Base-by-base conservation (phyloP, 768 basidiomycete species). In the Solioccasus polychromus region DNA sequence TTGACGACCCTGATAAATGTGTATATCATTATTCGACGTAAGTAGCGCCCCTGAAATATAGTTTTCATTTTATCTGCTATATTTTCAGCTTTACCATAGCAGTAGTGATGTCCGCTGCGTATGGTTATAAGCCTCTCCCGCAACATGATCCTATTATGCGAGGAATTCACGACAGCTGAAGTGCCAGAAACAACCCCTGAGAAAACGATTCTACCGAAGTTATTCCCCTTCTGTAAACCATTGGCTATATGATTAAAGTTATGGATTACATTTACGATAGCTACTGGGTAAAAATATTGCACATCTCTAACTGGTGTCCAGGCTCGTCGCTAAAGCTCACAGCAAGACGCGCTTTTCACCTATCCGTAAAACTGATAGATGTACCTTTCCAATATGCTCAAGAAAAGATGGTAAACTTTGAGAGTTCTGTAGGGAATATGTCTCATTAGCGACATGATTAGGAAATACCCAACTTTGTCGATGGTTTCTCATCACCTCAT, bases 251-350 rank as follows among this genome's bases (percentile, higher is more conserved):
- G 9, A 23, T 5, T 19, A 17, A 6, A 22, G 22, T 15, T 6
- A 7, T 1, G 55, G 37, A 57, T 58, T 24, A 17, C 17, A 17
- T 28, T 31, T 24, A 37, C 18, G 5, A 25, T 14, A 29, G 17
- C 12, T 10, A 14, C 8, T 30, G 24, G n/a, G n/a, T n/a, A n/a
- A 15, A 40, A 62, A 60, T 63, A 20, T 53, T 57, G 40, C 25
- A 57, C 20, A 23, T 58, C 9, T 60, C 60, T 3, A 48, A 54
- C 5, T 63, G 55, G 59, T 48, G 53, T 6, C 56, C 60, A 5
- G 51, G 51, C 2, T 38, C 48, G 4, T 35, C 22, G 2, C 12
- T 48, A 23, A 48, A 53, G 26, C 32, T 15, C 8, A 32, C 44
- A 31, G 39, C 47, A 8, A 36, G 17, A 0, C 14, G 24, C 12